Percentiles rank a stretch among this genome's conserved stretches.
phyloP scores from a whole-genome alignment of 2,329 filamentous ascomycete genomes.

The Pezicula carpinea region DNA sequence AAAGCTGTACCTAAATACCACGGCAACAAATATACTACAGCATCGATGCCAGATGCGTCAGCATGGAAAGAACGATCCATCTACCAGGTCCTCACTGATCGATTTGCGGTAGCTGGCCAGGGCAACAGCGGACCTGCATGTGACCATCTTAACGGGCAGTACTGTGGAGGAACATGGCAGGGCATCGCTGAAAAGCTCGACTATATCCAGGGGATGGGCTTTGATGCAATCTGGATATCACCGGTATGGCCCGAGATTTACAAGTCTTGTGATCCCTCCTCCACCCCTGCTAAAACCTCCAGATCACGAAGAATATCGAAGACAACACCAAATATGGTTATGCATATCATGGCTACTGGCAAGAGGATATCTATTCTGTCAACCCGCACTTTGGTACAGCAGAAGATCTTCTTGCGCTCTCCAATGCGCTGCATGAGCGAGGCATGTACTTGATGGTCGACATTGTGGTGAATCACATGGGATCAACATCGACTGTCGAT shows the following conservation, averaged over 20 bases:
- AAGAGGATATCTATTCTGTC: slow-evolving; percentile 36
- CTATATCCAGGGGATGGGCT: slow-evolving; percentile 45
- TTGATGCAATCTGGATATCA: slow-evolving; percentile 37
- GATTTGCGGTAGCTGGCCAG: slow-evolving; percentile 34
- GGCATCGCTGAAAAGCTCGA: slow-evolving; percentile 40
- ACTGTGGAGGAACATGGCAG: slow-evolving; percentile 46
- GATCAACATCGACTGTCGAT: slow-evolving; percentile 38
- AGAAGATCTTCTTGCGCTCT: slow-evolving; percentile 39
- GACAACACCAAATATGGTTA: slow-evolving; percentile 14
- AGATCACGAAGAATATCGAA: slow-evolving; percentile 32
- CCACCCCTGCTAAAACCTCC: slow-evolving; percentile 13
- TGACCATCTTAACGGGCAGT: slow-evolving; percentile 28
- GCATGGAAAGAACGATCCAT: slow-evolving; percentile 34
- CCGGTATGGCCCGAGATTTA: slow-evolving; percentile 26
- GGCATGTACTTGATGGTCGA: slow-evolving; percentile 46
- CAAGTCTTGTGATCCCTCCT: not conserved
- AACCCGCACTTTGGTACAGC: slow-evolving; percentile 42
- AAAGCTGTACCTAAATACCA: too few relatives aligned
- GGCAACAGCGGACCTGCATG: slow-evolving; percentile 20
- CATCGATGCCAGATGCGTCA: not conserved
- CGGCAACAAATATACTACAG: not conserved
- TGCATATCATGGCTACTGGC: slow-evolving; percentile 48
- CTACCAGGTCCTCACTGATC: slow-evolving; percentile 39
- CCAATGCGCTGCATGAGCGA: slow-evolving; percentile 34
- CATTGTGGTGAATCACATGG: slow-evolving; percentile 39